Conservation (phyloP, 208 protist species). For the Trichomonas vaginalis region DNA sequence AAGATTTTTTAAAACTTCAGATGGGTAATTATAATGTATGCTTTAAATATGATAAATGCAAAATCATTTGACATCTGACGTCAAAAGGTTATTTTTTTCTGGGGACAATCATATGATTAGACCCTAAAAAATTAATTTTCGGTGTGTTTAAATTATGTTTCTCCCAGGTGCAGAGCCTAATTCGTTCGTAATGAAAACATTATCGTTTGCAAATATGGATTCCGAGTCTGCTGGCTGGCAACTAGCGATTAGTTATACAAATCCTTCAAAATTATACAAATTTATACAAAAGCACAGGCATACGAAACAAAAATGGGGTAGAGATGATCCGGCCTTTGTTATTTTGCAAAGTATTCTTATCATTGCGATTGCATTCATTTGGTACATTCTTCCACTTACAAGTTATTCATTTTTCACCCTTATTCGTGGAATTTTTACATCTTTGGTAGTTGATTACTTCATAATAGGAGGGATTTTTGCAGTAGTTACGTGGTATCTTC, state of each 20-base stretch:
- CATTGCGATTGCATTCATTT: neutral
- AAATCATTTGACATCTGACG: too few species aligned
- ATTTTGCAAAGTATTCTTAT: neutral
- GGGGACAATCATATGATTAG: too few species aligned
- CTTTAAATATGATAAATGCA: too few species aligned
- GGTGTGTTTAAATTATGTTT: too few species aligned
- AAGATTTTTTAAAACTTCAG: too few species aligned
- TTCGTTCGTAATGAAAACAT: neutral
- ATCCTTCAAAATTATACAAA: neutral
- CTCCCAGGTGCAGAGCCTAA: neutral
- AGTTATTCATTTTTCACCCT: neutral
- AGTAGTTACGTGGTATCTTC: neutral
- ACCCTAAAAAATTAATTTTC: too few species aligned
- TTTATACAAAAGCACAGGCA: neutral
- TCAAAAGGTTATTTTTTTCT: too few species aligned
- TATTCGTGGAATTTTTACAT: neutral
- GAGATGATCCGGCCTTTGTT: neutral
- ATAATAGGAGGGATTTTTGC: neutral
- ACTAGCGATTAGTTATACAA: neutral
- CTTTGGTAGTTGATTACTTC: neutral
- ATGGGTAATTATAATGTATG: too few species aligned
- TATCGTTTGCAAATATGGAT: neutral
- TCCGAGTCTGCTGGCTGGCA: neutral
- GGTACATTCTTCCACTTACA: neutral
- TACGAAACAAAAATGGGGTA: neutral